Base-by-base conservation (phyloP, 2,329 filamentous ascomycete genomes). In the Calonectria pseudoturangicola region DNA sequence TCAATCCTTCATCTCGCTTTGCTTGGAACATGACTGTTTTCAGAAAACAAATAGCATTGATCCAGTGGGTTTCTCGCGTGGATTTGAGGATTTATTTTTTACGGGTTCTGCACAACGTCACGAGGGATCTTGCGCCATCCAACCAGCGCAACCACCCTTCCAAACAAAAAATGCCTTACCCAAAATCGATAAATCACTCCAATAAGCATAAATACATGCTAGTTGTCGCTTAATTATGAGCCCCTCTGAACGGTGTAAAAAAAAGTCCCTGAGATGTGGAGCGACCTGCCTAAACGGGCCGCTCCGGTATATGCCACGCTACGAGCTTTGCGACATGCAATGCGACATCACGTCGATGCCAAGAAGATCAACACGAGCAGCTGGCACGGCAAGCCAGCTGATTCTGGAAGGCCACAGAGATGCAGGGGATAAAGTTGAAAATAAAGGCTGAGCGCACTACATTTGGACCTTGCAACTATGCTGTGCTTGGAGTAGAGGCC, bases 271-370 rank as follows among this genome's bases (percentile, higher is more conserved):
- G 27, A 30, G 25, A 30, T 47, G 45, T 47, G 30, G 28, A 30
- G 41, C 58, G 58, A 63, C 58, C 58, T 63, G 58, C 58, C 58
- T 47, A 47, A 63, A 63, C 15, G 58, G 58, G 58, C 9, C 41
- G 58, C 21, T 63, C 58, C 58, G 58, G 21, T 63, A 63, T 63
- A 63, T 28, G 39, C 50, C 58, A 45, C 41, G 10, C 33, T 47
- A 63, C 47, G 39, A 47, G 58, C 27, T 43, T 39, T 63, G 58
- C 58, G 41, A 63, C 58, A 47, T 47, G 58, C 58, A 47, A 63
- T 63, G 58, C 58, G 58, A 63, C 58, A 43, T 47, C 10, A 47
- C 25, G 58, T 10, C 58, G 3, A 47, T 33, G 58, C 58, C 58
- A 63, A 63, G 58, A 63, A 27, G 58, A 30, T 63, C 41, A 63